phyloP scores from a whole-genome alignment of 805 yeast genomes.

The Isabelozyma gotoi region DNA sequence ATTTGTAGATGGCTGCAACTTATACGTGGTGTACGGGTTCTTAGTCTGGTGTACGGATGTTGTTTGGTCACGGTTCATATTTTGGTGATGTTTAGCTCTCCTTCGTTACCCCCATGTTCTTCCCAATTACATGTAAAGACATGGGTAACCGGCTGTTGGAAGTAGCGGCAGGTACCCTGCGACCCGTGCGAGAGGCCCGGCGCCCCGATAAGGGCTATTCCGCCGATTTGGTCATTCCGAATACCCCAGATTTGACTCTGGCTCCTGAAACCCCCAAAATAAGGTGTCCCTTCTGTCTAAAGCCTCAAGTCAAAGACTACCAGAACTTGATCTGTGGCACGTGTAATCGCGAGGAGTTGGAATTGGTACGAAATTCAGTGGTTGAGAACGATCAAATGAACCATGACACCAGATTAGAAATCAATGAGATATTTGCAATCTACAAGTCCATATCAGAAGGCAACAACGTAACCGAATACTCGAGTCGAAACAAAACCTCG shows the following conservation, averaged over 20 bases:
- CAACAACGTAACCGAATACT: not conserved
- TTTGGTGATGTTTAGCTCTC: not conserved
- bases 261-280: not conserved
- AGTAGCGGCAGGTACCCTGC: not conserved
- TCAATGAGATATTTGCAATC: constrained; percentile 24
- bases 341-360: constrained; percentile 19
- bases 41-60: too few species aligned
- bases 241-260: not conserved
- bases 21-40: too few species aligned
- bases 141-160: not conserved
- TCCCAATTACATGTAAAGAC: not conserved
- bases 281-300: constrained; percentile 17
- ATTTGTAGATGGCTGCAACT: too few species aligned
- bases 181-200: too few species aligned
- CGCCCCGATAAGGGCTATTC: not conserved
- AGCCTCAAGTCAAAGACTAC: constrained; percentile 3
- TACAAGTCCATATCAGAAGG: constrained; percentile 6
- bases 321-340: constrained; percentile 21
- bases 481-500: not conserved
- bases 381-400: constrained; percentile 24
- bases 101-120: not conserved
- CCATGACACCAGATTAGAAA: constrained; percentile 16
- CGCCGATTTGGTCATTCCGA: not conserved
- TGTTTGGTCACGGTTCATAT: not conserved
- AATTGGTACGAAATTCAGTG: constrained; percentile 22